Conservation (phyloP, 202 grass and related monocot genomes). For the Elaeis oleifera region DNA sequence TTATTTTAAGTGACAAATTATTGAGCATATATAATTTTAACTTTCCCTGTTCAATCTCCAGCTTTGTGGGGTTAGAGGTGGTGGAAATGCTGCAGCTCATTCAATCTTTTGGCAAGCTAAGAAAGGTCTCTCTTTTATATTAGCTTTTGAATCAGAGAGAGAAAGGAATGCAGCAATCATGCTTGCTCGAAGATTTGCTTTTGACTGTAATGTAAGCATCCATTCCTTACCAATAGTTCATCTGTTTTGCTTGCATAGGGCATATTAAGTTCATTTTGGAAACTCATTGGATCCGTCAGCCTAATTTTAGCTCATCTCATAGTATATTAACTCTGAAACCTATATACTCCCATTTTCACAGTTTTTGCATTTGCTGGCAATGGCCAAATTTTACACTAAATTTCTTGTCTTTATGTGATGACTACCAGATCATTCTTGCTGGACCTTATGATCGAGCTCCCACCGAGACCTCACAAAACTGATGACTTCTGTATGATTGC, state of each 20-base stretch:
- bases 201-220: conserved; percentile 59
- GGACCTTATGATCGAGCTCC: conserved; percentile 54
- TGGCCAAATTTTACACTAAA: no score
- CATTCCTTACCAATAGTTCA: background rate
- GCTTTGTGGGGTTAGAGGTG: conserved; percentile 74
- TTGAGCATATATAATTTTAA: no score
- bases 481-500: conserved; percentile 8
- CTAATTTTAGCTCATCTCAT: no score
- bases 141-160: conserved; percentile 78
- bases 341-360: no score
- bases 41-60: conserved; percentile 27
- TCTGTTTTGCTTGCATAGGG: no score
- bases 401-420: background rate
- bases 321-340: no score
- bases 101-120: conserved; percentile 75
- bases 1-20: no score
- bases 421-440: conserved; percentile 41
- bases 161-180: conserved; percentile 72
- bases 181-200: conserved; percentile 73
- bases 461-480: conserved; percentile 21
- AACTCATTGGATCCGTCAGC: no score
- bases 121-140: conserved; percentile 49
- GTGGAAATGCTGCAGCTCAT: conserved; percentile 52
- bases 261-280: no score
- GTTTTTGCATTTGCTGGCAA: no score